These are phyloP conservation scores for Saposhnikovia divaricata DNA, from an alignment of 129 eudicot species.

Conservation along the genomic window DNA sequence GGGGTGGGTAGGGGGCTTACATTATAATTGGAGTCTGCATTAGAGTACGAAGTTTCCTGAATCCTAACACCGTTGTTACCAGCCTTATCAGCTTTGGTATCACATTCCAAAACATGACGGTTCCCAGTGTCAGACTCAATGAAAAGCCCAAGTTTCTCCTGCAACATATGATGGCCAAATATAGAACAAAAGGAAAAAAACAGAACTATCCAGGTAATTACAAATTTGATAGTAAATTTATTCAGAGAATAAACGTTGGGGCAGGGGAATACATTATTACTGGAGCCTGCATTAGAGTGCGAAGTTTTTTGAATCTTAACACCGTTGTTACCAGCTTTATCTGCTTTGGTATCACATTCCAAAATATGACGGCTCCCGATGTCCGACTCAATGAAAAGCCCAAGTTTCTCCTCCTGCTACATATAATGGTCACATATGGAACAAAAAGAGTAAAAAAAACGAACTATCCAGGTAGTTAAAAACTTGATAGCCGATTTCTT, in stretches of 20 bases:
- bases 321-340: constrained; percentile 20
- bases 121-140: constrained; percentile 23
- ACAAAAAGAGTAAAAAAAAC: constrained; percentile 20
- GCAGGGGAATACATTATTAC: constrained; percentile 40
- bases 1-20: constrained; percentile 22
- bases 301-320: constrained; percentile 16
- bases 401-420: constrained; percentile 33
- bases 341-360: constrained; percentile 21
- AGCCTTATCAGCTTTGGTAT: constrained; percentile 22
- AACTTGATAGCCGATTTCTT: neutral
- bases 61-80: constrained; percentile 16
- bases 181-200: constrained; percentile 19
- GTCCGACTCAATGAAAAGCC: constrained; percentile 23
- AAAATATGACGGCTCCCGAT: constrained; percentile 20
- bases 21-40: constrained; percentile 29
- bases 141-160: constrained; percentile 33
- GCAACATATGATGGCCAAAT: constrained; percentile 31
- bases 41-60: constrained; percentile 16
- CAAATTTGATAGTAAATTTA: neutral
- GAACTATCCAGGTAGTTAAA: constrained; percentile 11
- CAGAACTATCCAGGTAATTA: constrained; percentile 12
- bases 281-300: constrained; percentile 19
- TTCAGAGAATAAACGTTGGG: neutral
- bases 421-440: constrained; percentile 26
- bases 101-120: constrained; percentile 20